Evolutionary conservation across 2,329 filamentous ascomycete species (phyloP), one percentile per base, ranked within the genome.

Genomic region (Tricladium varicosporioides): DNA sequence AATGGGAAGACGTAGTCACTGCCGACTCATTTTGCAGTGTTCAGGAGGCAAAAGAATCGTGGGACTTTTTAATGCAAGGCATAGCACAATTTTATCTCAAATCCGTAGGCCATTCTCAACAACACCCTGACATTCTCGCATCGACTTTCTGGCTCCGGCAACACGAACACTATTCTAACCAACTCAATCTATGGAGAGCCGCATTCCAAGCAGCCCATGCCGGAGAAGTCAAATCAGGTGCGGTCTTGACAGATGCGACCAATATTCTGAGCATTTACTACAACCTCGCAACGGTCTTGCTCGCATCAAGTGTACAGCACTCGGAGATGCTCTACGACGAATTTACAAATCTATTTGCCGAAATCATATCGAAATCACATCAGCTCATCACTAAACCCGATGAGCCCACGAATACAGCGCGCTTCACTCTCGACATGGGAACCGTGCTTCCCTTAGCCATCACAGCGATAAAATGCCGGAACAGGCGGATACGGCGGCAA

Each of bases 191-290:
- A 53, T 70, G 67, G 67, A 56, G 67, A 42, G 51, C 62, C 9
- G 62, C 65, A 1, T 70, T 70, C 51, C 67, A 69, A 50, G 63
- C 50, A 1, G 56, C 66, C 3, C 63, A 67, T 50, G 59, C 62
- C 11, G 53, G 57, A 46, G 67, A 70, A 54, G 48, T 63, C 16
- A 56, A 64, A n/a, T 55, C 56, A 5, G 65, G 67, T 33, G 61
- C 59, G 16, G 60, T 60, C n/a, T 60, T 56, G 52, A 56, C 60
- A 9, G 65, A 69, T 48, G 63, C 58, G 13, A 62, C 60, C 5
- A 64, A 68, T 40, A 65, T 70, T 57, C 57, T 70, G 36, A 68
- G 66, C 50, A 67, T 69, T 32, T 70, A 70, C 48, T 70, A 67
- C 54, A 68, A 69, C 40, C 60, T 69, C 10, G 67, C 67, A 8